phyloP scores from a whole-genome alignment of 2,329 filamentous ascomycete species.

The Phaeoacremonium minimum region DNA sequence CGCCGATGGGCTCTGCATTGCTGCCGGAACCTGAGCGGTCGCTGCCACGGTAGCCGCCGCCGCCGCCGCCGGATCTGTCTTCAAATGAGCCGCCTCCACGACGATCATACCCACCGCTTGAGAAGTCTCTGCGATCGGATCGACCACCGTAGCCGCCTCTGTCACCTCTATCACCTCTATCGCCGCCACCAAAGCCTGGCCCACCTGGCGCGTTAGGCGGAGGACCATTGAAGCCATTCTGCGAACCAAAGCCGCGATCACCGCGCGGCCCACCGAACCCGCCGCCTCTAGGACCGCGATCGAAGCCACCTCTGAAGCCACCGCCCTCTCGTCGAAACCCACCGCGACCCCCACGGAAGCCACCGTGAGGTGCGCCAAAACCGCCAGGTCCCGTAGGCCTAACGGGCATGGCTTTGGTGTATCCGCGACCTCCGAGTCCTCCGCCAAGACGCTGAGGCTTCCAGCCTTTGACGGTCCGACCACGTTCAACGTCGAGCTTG shows the following conservation, averaged over 20 bases:
- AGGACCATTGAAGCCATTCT: constrained; percentile 47
- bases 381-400: constrained; percentile 64
- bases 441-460: constrained; percentile 87
- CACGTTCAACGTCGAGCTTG: constrained; percentile 93
- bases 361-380: constrained; percentile 50
- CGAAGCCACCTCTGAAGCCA: constrained; percentile 35
- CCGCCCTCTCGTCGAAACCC: constrained; percentile 38
- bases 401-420: constrained; percentile 75
- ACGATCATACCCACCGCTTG: constrained; percentile 41
- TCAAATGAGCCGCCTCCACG: constrained; percentile 39
- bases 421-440: constrained; percentile 85
- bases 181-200: constrained; percentile 45
- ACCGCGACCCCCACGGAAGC: constrained; percentile 20
- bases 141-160: constrained; percentile 32
- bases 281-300: constrained; percentile 36
- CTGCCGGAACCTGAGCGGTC: constrained; percentile 59
- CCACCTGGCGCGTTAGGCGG: constrained; percentile 57
- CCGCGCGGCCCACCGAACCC: constrained; percentile 56
- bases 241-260: constrained; percentile 32
- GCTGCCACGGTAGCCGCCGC: constrained; percentile 32
- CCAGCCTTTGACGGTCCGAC: constrained; percentile 91
- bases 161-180: constrained; percentile 41
- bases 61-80: constrained; percentile 38
- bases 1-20: constrained; percentile 11
- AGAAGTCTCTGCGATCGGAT: constrained; percentile 37